These are phyloP conservation scores for Colletotrichum paranaense DNA, from an alignment of 2,329 filamentous ascomycete genomes.

Conservation along the genomic window DNA sequence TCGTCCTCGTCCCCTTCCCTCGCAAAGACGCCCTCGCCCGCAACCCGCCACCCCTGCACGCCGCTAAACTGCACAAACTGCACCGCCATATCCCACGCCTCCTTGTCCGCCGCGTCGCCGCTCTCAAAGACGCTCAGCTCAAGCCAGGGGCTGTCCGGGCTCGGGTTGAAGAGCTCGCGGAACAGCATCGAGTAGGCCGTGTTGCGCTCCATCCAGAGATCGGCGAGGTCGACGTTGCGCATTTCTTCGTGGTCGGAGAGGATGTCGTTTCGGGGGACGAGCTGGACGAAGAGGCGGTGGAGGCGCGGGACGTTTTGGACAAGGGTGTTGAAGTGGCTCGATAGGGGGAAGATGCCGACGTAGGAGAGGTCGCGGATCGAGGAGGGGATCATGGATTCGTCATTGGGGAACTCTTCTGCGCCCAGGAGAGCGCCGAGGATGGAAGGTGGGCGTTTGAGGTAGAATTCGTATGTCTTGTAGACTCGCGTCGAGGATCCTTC, in stretches of 20 bases:
- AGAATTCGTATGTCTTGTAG: conserved; percentile 79
- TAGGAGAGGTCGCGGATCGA: conserved; percentile 66
- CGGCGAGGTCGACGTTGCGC: conserved; percentile 51
- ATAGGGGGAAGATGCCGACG: conserved; percentile 75
- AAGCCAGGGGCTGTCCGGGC: conserved; percentile 47
- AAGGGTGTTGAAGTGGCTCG: conserved; percentile 66
- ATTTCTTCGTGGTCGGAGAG: conserved; percentile 50
- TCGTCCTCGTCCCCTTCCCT: conserved; percentile 37
- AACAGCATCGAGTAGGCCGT: conserved; percentile 61
- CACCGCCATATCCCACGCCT: conserved; percentile 59
- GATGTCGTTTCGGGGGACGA: conserved; percentile 49
- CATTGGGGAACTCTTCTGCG: conserved; percentile 50
- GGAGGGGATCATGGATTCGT: conserved; percentile 49
- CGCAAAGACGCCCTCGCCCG: conserved; percentile 58
- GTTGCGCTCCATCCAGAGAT: conserved; percentile 66
- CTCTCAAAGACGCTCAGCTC: conserved; percentile 60
- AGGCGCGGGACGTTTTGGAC: conserved; percentile 61
- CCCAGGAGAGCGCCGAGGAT: conserved; percentile 66
- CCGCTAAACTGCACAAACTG: conserved; percentile 51
- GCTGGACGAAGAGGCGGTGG: conserved; percentile 65
- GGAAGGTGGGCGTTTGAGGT: conserved; percentile 71
- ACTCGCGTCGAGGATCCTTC: conserved; percentile 80
- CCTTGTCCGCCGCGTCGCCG: conserved; percentile 57
- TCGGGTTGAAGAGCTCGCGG: conserved; percentile 48
- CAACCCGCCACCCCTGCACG: conserved; percentile 55